These are phyloP conservation scores for Ormosia emarginata DNA, from an alignment of 306 rosid genomes.

Conservation along the genomic window DNA sequence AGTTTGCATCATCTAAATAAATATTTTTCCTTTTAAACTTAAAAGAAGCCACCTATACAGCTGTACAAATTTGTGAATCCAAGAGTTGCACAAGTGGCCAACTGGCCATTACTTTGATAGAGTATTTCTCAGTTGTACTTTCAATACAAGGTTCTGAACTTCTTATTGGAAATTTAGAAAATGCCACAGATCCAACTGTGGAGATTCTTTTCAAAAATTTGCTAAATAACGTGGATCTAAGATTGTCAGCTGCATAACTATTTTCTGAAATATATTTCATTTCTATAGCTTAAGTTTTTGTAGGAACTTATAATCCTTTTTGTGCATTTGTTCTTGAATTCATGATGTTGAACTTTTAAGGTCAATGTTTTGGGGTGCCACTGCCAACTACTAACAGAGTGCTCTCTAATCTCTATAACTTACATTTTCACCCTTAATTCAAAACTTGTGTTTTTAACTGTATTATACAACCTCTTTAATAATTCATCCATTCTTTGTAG, in stretches of 20 bases:
- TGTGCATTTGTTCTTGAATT: not conserved
- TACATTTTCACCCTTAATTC: not conserved
- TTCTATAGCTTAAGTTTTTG: slow-evolving; percentile 6
- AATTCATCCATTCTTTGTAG: not conserved
- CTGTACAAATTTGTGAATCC: not conserved
- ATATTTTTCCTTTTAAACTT: not conserved
- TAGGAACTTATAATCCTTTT: not conserved
- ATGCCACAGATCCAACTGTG: not conserved
- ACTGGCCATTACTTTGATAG: not conserved
- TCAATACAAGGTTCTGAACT: not conserved
- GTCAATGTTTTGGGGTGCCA: not conserved
- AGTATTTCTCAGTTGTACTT: not conserved
- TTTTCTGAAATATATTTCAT: slow-evolving; percentile 2
- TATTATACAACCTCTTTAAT: not conserved
- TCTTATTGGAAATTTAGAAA: not conserved
- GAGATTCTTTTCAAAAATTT: not conserved
- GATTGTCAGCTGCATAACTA: not conserved
- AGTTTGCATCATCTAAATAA: not conserved
- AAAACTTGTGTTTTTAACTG: not conserved
- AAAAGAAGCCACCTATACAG: not conserved
- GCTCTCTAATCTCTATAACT: not conserved
- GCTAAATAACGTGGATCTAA: not conserved
- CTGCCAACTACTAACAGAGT: not conserved
- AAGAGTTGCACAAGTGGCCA: not conserved
- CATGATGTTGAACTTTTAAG: not conserved